phyloP scores from a whole-genome alignment of 2,329 filamentous ascomycete species.

The Diaporthe batatas region DNA sequence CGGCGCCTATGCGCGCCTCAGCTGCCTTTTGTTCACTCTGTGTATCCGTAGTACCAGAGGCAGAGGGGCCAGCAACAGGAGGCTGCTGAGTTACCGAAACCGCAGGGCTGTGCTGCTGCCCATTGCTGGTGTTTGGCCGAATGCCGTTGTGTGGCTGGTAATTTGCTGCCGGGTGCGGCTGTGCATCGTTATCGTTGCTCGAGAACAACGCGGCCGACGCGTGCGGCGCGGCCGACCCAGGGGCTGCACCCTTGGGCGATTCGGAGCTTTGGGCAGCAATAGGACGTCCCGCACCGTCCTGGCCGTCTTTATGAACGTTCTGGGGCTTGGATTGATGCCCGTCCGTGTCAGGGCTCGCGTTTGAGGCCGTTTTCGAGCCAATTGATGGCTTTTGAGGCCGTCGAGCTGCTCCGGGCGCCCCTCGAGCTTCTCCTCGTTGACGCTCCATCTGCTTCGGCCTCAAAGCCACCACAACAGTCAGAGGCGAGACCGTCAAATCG shows the following conservation, averaged over 20 bases:
- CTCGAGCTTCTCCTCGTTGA: conserved; percentile 6
- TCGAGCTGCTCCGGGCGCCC: not conserved
- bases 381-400: not conserved
- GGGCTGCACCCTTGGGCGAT: conserved; percentile 4
- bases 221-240: not conserved
- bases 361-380: not conserved
- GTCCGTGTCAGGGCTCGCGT: not conserved
- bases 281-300: not conserved
- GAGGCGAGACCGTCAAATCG: not conserved
- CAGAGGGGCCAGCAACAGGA: not conserved
- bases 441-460: not conserved
- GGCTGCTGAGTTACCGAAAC: no score
- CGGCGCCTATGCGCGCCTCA: conserved; percentile 7
- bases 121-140: not conserved
- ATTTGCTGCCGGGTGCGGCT: conserved; percentile 1
- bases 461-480: not conserved
- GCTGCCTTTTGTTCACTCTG: not conserved
- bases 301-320: not conserved
- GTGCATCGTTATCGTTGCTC: not conserved
- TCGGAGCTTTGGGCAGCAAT: not conserved
- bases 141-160: conserved; percentile 11
- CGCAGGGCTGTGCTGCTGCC: not conserved
- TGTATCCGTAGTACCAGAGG: no score
- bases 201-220: conserved; percentile 19
- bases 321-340: not conserved